These are phyloP conservation scores for Metschnikowia proteae DNA, from an alignment of 805 yeast genomes.

Conservation along the genomic window DNA sequence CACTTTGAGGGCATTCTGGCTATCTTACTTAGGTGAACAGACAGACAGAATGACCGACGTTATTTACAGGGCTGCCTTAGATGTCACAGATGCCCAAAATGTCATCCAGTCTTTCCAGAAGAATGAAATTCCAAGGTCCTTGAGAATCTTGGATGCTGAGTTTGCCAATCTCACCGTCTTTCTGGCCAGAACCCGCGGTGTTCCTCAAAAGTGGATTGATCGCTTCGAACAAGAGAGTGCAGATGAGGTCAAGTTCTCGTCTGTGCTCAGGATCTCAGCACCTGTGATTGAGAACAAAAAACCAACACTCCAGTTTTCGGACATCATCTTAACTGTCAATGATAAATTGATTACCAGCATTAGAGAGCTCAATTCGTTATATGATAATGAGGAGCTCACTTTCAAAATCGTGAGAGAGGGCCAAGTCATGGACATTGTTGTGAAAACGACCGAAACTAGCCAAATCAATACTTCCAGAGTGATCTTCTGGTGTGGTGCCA, in stretches of 20 bases:
- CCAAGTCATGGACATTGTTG: conserved; percentile 54
- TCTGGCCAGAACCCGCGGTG: conserved; percentile 83
- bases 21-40: conserved; percentile 76
- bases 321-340: conserved; percentile 69
- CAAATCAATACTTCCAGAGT: conserved; percentile 60
- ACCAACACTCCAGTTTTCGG: conserved; percentile 57
- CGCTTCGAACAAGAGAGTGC: conserved; percentile 58
- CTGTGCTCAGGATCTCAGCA: conserved; percentile 64
- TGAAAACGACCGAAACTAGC: conserved; percentile 60
- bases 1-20: conserved; percentile 78
- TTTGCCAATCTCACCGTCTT: conserved; percentile 63
- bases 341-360: conserved; percentile 61
- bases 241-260: conserved; percentile 69
- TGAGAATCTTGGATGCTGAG: conserved; percentile 76
- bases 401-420: conserved; percentile 73
- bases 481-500: conserved; percentile 79
- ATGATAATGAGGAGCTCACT: conserved; percentile 38
- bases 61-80: conserved; percentile 70
- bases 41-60: conserved; percentile 52
- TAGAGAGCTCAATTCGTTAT: conserved; percentile 58
- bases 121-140: conserved; percentile 45
- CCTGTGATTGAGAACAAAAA: conserved; percentile 28
- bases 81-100: conserved; percentile 58
- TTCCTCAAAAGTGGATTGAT: conserved; percentile 76
- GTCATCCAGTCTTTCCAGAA: conserved; percentile 55